These are phyloP conservation scores for Talaromyces sp. DNA, from an alignment of 2,329 filamentous ascomycete genomes.

Conservation along the genomic window DNA sequence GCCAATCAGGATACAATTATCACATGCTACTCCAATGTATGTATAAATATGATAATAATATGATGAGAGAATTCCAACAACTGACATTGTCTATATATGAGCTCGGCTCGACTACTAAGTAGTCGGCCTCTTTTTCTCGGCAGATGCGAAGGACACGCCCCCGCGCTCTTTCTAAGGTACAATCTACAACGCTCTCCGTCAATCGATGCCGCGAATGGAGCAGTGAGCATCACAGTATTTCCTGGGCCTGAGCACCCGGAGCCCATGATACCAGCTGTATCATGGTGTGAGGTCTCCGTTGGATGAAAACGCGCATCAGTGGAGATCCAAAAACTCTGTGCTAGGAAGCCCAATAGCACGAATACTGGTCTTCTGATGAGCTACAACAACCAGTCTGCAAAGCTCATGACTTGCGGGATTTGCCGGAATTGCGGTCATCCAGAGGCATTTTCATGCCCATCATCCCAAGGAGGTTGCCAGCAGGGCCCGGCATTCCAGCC, in stretches of 20 bases:
- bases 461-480: slow-evolving; percentile 80
- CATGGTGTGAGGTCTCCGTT: neutral
- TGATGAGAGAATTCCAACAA: no score
- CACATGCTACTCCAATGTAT: neutral
- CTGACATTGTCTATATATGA: neutral
- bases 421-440: slow-evolving; percentile 56
- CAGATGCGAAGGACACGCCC: neutral
- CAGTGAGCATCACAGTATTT: neutral
- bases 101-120: neutral
- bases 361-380: neutral
- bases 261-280: neutral
- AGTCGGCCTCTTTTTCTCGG: neutral
- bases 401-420: neutral
- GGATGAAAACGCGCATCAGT: neutral
- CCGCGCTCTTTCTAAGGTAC: no score
- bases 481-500: slow-evolving; percentile 78
- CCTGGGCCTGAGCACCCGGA: neutral
- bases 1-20: slow-evolving; percentile 4
- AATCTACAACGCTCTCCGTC: neutral
- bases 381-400: neutral
- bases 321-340: neutral
- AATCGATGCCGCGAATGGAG: neutral
- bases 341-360: neutral
- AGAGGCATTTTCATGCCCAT: slow-evolving; percentile 80
- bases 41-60: no score